Base-by-base conservation (phyloP, 371 early-diverging fungal genomes). In the Massospora cicadina region DNA sequence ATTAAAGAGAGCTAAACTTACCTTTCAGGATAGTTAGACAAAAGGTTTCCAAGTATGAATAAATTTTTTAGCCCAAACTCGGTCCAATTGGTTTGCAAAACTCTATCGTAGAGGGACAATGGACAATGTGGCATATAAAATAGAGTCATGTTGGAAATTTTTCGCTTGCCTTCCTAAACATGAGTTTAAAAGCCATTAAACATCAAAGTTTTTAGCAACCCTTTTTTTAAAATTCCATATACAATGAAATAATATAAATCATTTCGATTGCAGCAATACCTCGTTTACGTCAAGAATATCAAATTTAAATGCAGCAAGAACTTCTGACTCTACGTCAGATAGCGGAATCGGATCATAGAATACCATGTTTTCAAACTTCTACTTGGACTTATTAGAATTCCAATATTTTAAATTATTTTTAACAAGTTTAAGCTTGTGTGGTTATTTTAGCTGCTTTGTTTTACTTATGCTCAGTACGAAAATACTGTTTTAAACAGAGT, bases 71-170 rank as follows among this genome's bases (percentile, higher is more conserved):
- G 27, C 21, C 2, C 5, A 26, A 10, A 23, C 26, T 24, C 26
- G 2, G 32, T 17, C 62, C 62, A 62, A 25, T 62, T 62, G 2
- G 28, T 21, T 2, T 17, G 12, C 3, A 62, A 30, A 33, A 62
- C 62, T 23, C 53, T 62, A 10, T 62, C 30, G 53, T 62, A 30
- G 32, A 62, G 43, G 2, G 43, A 10, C 62, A 62, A 5, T 2
- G 62, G 62, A n/a, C 28, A 24, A 26, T 62, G 62, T 10, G 62
- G 62, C 30, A 62, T 28, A 62, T 62, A 62, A 23, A 62, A 62
- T 12, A 62, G 33, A 23, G 62, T 62, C 24, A 25, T n/a, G 2
- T 62, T 43, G 32, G 5, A 25, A 21, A 62, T 43, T 25, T 31
- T n/a, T 33, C 62, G 24, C 26, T 13, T 30, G 12, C 62, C 62